Evolutionary conservation across 805 yeast species (phyloP), one percentile per base, ranked within the genome.

Genomic region (Yarrowia alimentaria): DNA sequence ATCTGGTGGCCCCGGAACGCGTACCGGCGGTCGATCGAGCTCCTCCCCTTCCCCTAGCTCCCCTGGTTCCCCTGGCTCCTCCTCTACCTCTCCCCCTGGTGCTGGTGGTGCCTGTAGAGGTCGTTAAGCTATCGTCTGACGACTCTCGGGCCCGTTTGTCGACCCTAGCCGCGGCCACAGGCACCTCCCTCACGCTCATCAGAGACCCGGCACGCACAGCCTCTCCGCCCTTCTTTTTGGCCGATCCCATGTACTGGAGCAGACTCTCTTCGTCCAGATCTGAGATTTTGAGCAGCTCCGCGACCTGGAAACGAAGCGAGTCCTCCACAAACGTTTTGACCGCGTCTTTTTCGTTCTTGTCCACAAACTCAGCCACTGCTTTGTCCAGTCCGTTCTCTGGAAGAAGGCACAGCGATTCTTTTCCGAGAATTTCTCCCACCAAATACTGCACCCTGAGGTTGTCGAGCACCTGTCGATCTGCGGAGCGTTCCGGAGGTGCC

Each of bases 301-400:
- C 52, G 24, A 62, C 49, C 52, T 64, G 65, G 16, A 49, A 43
- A 24, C 56, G 55, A 37, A 66, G 57, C 2, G 71, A 57, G 0
- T 55, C 57, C 13, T 67, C 70, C 1, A 69, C 70, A 53, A 66
- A 65, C 70, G 56, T 35, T 45, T 77, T 79, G 45, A 91, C 68
- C 0, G 90, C 80, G 26, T 71, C 68, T 60, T 83, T 85, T 63
- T 90, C 96, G 54, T 89, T 96, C 57, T 85, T 87, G 34, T 83
- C 88, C 4, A 93, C 81, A 62, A 80, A 84, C 52, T 74, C 75
- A 49, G 77, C 75, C 1, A 93, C 77, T 0, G 94, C 91, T 25
- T 80, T 78, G 42, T 79, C 79, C 63, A 90, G 74, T 0, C 93
- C 94, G 9, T 70, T 65, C 56, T 85, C 91, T 0, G 88, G 85